These are phyloP conservation scores for Exophiala phaeomuriformis DNA, from an alignment of 2,329 filamentous ascomycete species.

Conservation along the genomic window DNA sequence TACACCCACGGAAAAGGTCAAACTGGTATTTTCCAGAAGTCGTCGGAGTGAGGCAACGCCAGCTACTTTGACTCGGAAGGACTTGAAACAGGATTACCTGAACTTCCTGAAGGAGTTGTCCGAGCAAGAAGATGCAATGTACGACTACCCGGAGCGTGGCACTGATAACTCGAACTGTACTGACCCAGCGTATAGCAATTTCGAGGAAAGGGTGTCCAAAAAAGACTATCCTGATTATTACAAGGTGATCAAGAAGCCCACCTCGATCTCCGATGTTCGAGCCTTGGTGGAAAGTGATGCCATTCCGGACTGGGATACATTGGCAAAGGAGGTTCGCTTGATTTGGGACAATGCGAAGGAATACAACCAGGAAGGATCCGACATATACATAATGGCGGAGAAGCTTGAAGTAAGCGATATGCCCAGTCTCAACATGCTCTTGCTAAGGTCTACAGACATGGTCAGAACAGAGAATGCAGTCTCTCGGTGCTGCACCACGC, in stretches of 20 bases:
- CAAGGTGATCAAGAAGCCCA: slow-evolving; percentile 69
- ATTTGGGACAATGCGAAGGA: slow-evolving; percentile 83
- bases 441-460: slow-evolving; percentile 17
- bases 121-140: slow-evolving; percentile 14
- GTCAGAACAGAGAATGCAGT: slow-evolving; percentile 58
- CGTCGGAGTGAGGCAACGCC: slow-evolving; percentile 18
- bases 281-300: slow-evolving; percentile 67
- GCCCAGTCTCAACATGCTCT: slow-evolving; percentile 6
- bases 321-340: slow-evolving; percentile 70
- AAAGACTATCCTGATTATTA: slow-evolving; percentile 61
- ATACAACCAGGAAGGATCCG: slow-evolving; percentile 88
- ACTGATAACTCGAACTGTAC: slow-evolving; percentile 3
- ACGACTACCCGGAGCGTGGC: not conserved
- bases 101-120: slow-evolving; percentile 23
- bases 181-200: slow-evolving; percentile 35
- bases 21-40: slow-evolving; percentile 18
- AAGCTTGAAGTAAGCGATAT: slow-evolving; percentile 61
- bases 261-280: slow-evolving; percentile 69
- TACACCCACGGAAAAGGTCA: slow-evolving; percentile 19
- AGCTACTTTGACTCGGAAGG: slow-evolving; percentile 10
- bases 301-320: slow-evolving; percentile 73
- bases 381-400: slow-evolving; percentile 68
- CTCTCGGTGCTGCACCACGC: slow-evolving; percentile 65
- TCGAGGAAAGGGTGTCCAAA: slow-evolving; percentile 58
- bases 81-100: slow-evolving; percentile 17